Evolutionary conservation across 257 asterid species (phyloP).

Genomic region (Capsicum rhomboideum): DNA sequence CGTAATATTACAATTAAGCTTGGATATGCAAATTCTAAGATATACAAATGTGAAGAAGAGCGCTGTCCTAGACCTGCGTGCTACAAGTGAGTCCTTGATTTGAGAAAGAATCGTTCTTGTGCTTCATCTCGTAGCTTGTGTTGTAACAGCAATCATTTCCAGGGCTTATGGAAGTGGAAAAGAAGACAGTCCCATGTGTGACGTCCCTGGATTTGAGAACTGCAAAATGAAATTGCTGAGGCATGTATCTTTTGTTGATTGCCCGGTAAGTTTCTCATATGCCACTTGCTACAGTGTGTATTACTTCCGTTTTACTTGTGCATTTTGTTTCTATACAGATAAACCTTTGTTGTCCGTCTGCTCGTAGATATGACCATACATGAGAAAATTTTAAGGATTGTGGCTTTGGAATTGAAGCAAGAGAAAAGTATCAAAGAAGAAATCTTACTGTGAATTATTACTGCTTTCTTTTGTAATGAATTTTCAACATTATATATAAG

Average conservation of each 20-base stretch:
- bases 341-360: background rate
- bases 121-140: conserved; percentile 9
- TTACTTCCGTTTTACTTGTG: background rate
- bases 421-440: background rate
- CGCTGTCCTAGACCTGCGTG: conserved; percentile 88
- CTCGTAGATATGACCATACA: background rate
- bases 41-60: conserved; percentile 91
- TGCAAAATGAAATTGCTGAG: conserved; percentile 83
- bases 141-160: conserved; percentile 4
- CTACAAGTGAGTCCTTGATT: conserved; percentile 63
- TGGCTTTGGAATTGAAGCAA: background rate
- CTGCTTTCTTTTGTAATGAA: background rate
- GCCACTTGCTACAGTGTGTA: too few relatives aligned
- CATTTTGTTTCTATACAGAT: background rate
- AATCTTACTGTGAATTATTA: background rate
- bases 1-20: conserved; percentile 97
- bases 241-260: conserved; percentile 98
- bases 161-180: conserved; percentile 99
- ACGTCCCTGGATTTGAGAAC: conserved; percentile 97
- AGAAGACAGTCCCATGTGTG: too few relatives aligned
- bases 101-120: background rate
- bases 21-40: conserved; percentile 98
- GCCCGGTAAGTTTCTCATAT: conserved; percentile 91
- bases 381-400: background rate
- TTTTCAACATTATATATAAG: background rate